A percentile compares a stretch with the other conserved stretches of the same genome.
Evolutionary conservation across 495 filamentous ascomycete genomes (phyloP).

Genomic region (Penicillium tannophilum): DNA sequence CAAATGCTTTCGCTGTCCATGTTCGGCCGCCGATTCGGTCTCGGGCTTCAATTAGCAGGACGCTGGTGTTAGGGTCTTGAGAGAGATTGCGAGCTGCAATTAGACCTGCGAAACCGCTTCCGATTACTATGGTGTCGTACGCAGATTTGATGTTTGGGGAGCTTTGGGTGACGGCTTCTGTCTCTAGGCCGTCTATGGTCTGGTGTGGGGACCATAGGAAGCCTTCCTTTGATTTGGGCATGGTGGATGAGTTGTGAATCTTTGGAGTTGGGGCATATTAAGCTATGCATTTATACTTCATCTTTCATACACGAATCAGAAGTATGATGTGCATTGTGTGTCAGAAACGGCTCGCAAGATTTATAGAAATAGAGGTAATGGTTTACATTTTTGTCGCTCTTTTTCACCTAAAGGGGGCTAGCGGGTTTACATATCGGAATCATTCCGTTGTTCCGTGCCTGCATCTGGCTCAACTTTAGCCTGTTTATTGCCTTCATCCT

Average conservation of each 20-base stretch:
- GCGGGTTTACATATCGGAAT: neutral
- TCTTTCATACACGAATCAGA: no score
- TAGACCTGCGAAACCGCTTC: constrained; percentile 31
- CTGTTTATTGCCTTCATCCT: no score
- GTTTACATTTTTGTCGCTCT: neutral
- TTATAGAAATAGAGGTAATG: neutral
- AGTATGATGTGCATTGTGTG: neutral
- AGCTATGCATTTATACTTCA: no score
- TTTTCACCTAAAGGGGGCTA: neutral
- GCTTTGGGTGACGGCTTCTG: no score
- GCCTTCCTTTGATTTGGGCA: neutral
- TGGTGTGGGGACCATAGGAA: neutral
- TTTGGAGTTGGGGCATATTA: no score
- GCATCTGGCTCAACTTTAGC: neutral
- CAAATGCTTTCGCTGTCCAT: constrained; percentile 28
- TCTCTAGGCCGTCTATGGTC: no score
- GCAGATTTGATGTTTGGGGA: no score
- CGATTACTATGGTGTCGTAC: constrained; percentile 27
- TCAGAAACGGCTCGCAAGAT: neutral
- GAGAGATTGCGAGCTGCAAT: constrained; percentile 25
- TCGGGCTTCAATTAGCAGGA: constrained; percentile 38
- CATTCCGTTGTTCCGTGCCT: neutral
- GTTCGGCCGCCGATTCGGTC: constrained; percentile 41
- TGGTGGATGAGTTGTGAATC: neutral
- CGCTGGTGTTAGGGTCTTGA: neutral